Evolutionary conservation across 1,139 yeast species (phyloP).

Genomic region (Candida sanyaensis): DNA sequence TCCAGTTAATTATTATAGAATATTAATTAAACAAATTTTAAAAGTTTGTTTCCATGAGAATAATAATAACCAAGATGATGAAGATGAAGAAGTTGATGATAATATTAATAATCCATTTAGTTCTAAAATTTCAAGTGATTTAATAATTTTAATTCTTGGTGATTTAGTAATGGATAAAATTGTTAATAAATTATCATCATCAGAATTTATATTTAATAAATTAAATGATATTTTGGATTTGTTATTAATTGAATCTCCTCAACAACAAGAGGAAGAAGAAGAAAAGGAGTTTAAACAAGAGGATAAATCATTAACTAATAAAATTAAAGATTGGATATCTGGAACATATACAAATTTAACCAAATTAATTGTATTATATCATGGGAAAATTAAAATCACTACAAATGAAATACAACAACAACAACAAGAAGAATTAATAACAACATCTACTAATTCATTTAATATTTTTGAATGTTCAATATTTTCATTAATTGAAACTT

Average conservation of each 20-base stretch:
- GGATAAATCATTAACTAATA: not conserved
- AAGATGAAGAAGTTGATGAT: not conserved
- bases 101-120: conserved; percentile 17
- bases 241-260: not conserved
- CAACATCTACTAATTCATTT: conserved; percentile 7
- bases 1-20: conserved; percentile 24
- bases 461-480: conserved; percentile 21
- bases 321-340: not conserved
- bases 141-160: conserved; percentile 30
- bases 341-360: conserved; percentile 2
- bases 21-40: conserved; percentile 26
- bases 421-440: no score
- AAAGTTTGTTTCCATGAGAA: not conserved
- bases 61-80: no score
- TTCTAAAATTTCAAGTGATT: conserved; percentile 31
- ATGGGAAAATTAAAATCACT: not conserved
- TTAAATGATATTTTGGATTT: conserved; percentile 12
- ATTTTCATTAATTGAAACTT: conserved; percentile 28
- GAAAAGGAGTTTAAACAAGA: not conserved
- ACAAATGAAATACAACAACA: not conserved
- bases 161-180: conserved; percentile 37
- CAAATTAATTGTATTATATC: not conserved
- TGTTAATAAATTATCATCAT: conserved; percentile 30
- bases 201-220: conserved; percentile 28
- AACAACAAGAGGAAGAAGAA: not conserved